Base-by-base conservation (phyloP, 495 filamentous ascomycete species). In the Evansstolkia leycettana region DNA sequence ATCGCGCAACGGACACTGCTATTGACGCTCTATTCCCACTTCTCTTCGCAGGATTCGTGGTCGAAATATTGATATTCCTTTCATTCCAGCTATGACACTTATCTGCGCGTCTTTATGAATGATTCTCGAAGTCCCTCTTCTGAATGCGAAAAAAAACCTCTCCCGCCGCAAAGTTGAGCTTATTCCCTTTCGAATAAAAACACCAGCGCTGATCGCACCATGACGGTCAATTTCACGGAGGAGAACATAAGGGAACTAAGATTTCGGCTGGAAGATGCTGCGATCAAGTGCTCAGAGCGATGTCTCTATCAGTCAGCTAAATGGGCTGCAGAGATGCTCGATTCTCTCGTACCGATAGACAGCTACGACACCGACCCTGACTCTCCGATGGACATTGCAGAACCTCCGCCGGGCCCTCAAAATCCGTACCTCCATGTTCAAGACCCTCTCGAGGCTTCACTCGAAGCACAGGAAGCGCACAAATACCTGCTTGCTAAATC, bases 221-320 rank as follows among this genome's bases (percentile, higher is more conserved):
- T 69, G 64, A 59, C 47, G 13, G 42, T 40, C 29, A 41, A 50
- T 19, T 51, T 66, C 27, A 61, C 53, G 0, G 54, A 60, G 13
- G 62, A 65, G 5, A 52, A 54, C 15, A 52, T 66, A 33, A 54
- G 52, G 31, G 61, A 73, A 38, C 57, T 80, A 17, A 68, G 76
- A 51, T 70, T 65, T 16, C 69, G 78, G 7, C 69, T 96, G 28
- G 83, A 93, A 51, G 76, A 82, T 38, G 85, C 89, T 15, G 76
- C 84, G 0, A 69, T 93, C 1, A 85, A 86, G 49, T 95, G 86
- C 65, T 90, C 84, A 0, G 92, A 99, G 45, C 67, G 92, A 51
- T 94, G 92, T 62, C 73, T 99, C 2, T 96, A 94, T 55, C 87
- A 95, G 44, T 87, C 87, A 11, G 78, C 92, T 10, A 99, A 96